Base-by-base conservation (phyloP, 257 asterid species). In the Euphrasia confusa region DNA sequence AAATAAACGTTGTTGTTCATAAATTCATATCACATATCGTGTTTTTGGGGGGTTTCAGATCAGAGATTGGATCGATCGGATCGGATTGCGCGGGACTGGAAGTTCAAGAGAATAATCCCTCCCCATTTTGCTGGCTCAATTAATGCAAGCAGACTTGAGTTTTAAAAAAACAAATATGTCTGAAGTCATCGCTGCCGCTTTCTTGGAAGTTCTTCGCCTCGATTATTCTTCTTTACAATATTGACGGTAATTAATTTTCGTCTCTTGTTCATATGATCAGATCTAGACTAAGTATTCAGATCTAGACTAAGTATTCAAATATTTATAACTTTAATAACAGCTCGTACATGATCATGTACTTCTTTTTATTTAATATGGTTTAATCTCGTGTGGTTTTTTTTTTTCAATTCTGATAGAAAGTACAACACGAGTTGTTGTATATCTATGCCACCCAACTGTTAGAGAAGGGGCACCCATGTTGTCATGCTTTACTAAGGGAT, bases 401-500 rank as follows among this genome's bases (percentile, higher is more conserved):
- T 35, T 40, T 70, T 54, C 10, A 4, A 26, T 68, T 60, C 44
- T 55, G 40, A 35, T 73, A 93, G 99, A 84, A 80, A 84, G 96
- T 82, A 61, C 97, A 90, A 80, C 89, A 82, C 33, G 95, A 93
- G 79, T 77, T 90, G 68, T 78, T 93, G 81, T 72, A 93, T 48
- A 97, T 93, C 50, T 87, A 93, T 77, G 96, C 97, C 67, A 77
- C 92, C 66, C 99, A 90, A 80, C 79, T 93, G 48, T 76, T 93
- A 53, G 99, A 93, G 84, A 93, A 93, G 79, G 99, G 90, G 84
- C 90, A 93, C 71, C 90, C 99, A 9, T 97, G 99, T 60, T 93
- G 99, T 54, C 97, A 85, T 70, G 95, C 95, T 0, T 78, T 93
- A 72, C 97, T 93, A 30, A 84, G 90, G 71, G 96, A 93, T 77